A percentile compares a stretch with the other conserved stretches of the same genome.
Evolutionary conservation across 257 asterid genomes (phyloP).

Genomic region (Jacaranda mimosifolia): DNA sequence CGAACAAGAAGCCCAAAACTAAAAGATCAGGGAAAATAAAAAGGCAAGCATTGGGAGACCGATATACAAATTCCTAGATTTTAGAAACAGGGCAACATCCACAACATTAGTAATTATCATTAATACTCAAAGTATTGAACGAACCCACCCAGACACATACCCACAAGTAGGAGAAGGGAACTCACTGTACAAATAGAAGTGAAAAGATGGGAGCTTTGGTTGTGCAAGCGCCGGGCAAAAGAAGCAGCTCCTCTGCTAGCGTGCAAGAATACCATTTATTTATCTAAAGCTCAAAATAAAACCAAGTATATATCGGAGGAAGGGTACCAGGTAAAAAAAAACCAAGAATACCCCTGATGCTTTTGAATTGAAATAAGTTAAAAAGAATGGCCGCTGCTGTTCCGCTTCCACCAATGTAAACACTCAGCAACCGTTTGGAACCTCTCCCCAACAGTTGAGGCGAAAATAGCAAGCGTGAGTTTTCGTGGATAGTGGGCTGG

Average conservation of each 20-base stretch:
- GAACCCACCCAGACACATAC: no score
- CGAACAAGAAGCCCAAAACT: not conserved
- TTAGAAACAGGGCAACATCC: not conserved
- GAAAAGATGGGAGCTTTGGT: constrained; percentile 32
- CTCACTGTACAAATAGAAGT: constrained; percentile 36
- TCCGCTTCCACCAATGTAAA: not conserved
- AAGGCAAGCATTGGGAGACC: not conserved
- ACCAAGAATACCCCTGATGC: no score
- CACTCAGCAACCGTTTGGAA: not conserved
- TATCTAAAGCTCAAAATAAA: not conserved
- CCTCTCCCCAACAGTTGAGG: not conserved
- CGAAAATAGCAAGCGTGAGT: not conserved
- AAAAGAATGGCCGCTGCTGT: not conserved
- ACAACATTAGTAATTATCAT: not conserved
- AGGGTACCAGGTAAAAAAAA: not conserved
- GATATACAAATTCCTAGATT: not conserved
- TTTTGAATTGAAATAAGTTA: no score
- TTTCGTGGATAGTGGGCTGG: not conserved
- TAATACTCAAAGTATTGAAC: not conserved
- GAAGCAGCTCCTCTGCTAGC: constrained; percentile 38
- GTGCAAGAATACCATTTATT: constrained; percentile 39
- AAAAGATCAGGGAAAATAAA: not conserved
- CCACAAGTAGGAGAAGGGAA: constrained; percentile 1
- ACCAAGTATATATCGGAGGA: not conserved
- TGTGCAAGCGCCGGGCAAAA: constrained; percentile 32